Conservation (phyloP, 495 filamentous ascomycete species). For the Lineolata rhizophorae region DNA sequence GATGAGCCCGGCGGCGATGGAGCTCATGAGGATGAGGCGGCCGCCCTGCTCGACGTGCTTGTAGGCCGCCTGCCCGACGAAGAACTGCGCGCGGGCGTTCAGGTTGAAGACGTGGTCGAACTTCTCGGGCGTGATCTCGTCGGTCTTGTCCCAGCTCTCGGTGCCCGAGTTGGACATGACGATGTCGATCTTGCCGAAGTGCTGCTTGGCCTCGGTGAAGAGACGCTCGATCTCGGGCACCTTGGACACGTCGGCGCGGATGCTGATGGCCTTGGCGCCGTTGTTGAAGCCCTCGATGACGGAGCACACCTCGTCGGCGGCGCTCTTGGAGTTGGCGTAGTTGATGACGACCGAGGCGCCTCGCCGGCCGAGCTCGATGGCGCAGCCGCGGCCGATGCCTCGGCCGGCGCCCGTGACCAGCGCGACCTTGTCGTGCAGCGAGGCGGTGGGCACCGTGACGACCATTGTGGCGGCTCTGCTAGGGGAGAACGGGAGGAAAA, state of each 20-base stretch:
- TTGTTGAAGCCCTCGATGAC: slow-evolving; percentile 36
- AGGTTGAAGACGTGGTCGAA: slow-evolving; percentile 58
- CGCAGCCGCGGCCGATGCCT: slow-evolving; percentile 51
- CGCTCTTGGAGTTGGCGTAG: slow-evolving; percentile 40
- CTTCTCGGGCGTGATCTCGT: slow-evolving; percentile 51
- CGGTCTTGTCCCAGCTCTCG: slow-evolving; percentile 36
- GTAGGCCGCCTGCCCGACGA: slow-evolving; percentile 58
- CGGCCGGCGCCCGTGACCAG: slow-evolving; percentile 35
- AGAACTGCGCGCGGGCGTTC: slow-evolving; percentile 63
- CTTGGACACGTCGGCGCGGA: slow-evolving; percentile 56
- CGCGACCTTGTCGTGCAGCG: slow-evolving; percentile 44
- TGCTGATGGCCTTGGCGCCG: slow-evolving; percentile 31
- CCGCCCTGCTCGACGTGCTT: slow-evolving; percentile 45
- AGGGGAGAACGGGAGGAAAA: too few relatives aligned
- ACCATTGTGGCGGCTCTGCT: slow-evolving; percentile 11
- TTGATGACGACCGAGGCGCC: slow-evolving; percentile 57
- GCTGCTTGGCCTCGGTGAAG: slow-evolving; percentile 37
- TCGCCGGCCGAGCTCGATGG: slow-evolving; percentile 51
- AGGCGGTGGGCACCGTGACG: slow-evolving; percentile 16
- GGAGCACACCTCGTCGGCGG: slow-evolving; percentile 39
- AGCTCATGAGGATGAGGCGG: slow-evolving; percentile 41
- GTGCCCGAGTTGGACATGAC: slow-evolving; percentile 51
- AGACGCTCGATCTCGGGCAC: slow-evolving; percentile 39
- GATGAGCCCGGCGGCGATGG: slow-evolving; percentile 28
- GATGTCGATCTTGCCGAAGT: slow-evolving; percentile 53